These are phyloP conservation scores for Cystobasidium sp. DNA, from an alignment of 1,284 basidiomycete species.

Conservation along the genomic window DNA sequence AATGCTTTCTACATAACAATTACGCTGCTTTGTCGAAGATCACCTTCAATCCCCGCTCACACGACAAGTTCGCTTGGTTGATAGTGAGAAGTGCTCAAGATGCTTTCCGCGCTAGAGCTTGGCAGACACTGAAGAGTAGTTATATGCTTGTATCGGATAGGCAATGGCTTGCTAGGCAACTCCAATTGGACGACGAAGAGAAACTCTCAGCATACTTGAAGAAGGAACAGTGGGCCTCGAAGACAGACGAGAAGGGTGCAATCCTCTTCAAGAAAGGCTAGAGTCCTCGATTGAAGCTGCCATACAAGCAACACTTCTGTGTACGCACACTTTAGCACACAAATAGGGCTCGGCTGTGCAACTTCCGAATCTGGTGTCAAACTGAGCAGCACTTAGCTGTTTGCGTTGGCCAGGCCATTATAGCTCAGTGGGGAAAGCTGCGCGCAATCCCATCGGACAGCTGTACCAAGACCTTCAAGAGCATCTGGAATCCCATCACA, in stretches of 20 bases:
- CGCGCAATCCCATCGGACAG: no score
- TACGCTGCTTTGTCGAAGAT: slow-evolving; percentile 36
- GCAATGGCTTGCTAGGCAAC: slow-evolving; percentile 21
- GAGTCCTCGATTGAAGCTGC: not conserved
- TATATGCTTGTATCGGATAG: slow-evolving; percentile 21
- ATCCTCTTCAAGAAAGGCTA: slow-evolving; percentile 21
- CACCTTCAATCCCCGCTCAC: not conserved
- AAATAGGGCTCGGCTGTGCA: no score
- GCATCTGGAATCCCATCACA: no score
- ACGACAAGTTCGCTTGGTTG: slow-evolving; percentile 42
- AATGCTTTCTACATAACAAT: slow-evolving; percentile 2
- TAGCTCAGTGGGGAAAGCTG: no score
- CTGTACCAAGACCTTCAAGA: no score
- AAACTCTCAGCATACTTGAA: not conserved
- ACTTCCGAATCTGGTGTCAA: no score
- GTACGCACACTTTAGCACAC: no score
- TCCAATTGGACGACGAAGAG: slow-evolving; percentile 5
- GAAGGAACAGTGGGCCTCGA: slow-evolving; percentile 3
- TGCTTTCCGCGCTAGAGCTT: not conserved
- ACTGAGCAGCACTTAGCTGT: no score
- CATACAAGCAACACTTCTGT: not conserved
- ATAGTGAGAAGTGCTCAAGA: slow-evolving; percentile 22
- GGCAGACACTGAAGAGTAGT: slow-evolving; percentile 15
- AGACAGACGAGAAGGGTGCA: slow-evolving; percentile 3
- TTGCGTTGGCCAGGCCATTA: no score